Conservation (phyloP, 345 rosid genomes). For the Erysimum cheiranthoides region DNA sequence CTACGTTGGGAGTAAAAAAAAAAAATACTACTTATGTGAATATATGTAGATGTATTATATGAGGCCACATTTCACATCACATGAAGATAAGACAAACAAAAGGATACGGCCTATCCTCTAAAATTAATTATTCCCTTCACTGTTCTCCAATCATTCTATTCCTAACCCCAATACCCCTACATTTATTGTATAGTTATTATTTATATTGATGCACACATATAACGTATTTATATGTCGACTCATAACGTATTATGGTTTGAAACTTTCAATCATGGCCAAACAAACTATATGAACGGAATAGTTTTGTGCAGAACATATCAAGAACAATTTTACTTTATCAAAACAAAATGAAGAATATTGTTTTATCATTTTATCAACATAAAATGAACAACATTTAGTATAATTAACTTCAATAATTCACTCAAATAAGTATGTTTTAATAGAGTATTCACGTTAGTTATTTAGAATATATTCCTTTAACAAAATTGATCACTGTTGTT, state of each 20-base stretch:
- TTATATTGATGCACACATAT: constrained; percentile 10
- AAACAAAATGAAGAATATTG: neutral
- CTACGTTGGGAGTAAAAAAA: neutral
- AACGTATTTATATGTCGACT: constrained; percentile 4
- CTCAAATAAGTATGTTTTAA: no score
- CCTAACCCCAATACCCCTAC: constrained; percentile 12
- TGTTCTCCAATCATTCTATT: neutral
- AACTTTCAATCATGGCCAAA: constrained; percentile 3
- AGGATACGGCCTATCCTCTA: constrained; percentile 29
- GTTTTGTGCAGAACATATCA: neutral
- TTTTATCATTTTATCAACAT: no score
- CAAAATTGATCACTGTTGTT: no score
- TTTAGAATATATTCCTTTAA: no score
- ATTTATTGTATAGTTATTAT: constrained; percentile 21
- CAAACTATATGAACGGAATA: neutral
- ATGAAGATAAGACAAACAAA: constrained; percentile 29
- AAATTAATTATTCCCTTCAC: constrained; percentile 22
- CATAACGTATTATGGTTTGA: constrained; percentile 8
- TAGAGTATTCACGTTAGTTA: no score
- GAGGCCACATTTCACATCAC: constrained; percentile 27
- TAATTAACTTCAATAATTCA: no score
- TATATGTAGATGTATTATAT: neutral
- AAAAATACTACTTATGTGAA: neutral
- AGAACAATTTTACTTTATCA: no score
- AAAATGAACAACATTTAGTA: no score